Evolutionary conservation across 352 stramenopile species (phyloP).

Genomic region (Phytopythium sindhum): DNA sequence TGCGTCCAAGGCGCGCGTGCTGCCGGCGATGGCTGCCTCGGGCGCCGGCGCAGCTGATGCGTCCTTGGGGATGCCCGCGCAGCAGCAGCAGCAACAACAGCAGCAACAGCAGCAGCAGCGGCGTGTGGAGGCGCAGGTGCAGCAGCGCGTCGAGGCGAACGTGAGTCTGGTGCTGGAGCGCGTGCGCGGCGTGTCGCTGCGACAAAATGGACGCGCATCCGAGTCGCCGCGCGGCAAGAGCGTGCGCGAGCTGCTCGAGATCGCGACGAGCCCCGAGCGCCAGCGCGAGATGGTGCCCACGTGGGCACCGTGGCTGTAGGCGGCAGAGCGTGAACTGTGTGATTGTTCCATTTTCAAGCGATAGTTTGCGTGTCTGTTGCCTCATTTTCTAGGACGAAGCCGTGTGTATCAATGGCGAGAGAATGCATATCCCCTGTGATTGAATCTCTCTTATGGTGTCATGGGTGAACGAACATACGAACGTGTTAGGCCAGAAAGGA

Average conservation of each 20-base stretch:
- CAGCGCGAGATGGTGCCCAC: conserved; percentile 87
- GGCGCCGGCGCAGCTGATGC: conserved; percentile 23
- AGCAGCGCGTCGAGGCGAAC: conserved; percentile 84
- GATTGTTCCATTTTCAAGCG: not conserved
- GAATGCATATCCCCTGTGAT: not conserved
- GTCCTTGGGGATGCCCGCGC: not conserved
- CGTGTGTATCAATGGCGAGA: not conserved
- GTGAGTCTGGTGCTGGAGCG: conserved; percentile 80
- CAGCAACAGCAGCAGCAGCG: conserved; percentile 28
- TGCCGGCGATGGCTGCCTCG: conserved; percentile 16
- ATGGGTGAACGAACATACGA: too few relatives aligned
- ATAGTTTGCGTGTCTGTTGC: not conserved
- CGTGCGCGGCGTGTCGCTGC: conserved; percentile 73
- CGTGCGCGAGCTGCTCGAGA: conserved; percentile 77
- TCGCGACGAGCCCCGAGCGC: conserved; percentile 74
- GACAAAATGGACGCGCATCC: conserved; percentile 45
- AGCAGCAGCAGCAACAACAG: conserved; percentile 16
- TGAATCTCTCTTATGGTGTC: too few relatives aligned
- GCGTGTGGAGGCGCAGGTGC: conserved; percentile 72
- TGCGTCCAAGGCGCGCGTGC: conserved; percentile 77
- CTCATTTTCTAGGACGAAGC: not conserved
- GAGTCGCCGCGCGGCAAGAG: conserved; percentile 65
- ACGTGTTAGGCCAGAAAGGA: too few relatives aligned
- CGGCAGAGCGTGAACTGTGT: not conserved
- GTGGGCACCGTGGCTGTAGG: conserved; percentile 85